Base-by-base conservation (phyloP, 352 stramenopile species). In the Globisporangium uncinulatum region DNA sequence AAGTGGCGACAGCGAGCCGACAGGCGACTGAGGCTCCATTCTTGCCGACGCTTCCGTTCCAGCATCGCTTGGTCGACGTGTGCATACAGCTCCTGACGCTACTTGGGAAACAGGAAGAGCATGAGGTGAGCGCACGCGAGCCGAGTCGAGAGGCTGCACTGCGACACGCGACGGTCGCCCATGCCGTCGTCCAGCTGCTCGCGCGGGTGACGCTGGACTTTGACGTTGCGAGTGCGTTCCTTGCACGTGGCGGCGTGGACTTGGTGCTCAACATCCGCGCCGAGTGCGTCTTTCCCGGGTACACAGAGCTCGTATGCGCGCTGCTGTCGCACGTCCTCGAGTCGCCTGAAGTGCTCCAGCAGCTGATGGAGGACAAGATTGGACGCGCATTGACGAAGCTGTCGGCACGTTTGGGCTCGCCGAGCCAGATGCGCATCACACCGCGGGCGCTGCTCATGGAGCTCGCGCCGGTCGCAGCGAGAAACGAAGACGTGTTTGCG, bases 341-440 rank as follows among this genome's bases (percentile, higher is more conserved):
- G 57, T 94, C 85, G 5, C 86, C 86, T 3, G 77, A 92, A 56
- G 80, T 94, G 7, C 59, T 95, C n/a, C 71, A 94, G 60, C 76
- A 86, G 32, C 85, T 85, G 61, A 94, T 94, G 83, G 82, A 94
- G 62, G 83, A 93, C 13, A 93, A 90, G 54, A 92, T 95, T 67
- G 51, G 71, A 13, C 74, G 79, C 42, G 79, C 80, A 7, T 83
- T 95, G 24, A 74, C 72, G 3, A 95, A 95, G 61, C 54, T 95
- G 41, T 73, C 82, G 21, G 69, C 80, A 8, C 73, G 86, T 31
- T 84, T 90, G 52, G 83, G 83, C 9, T 66, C 83, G 24, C 79
- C 79, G 24, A 77, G 46, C 29, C 79, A 90, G 37, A 92, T 92
- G 82, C 76, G 86, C 5, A 92, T 94, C 47, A 92, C 79, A 0